Conservation (phyloP, 441 rosid genomes). For the Dalechampia spathulata region DNA sequence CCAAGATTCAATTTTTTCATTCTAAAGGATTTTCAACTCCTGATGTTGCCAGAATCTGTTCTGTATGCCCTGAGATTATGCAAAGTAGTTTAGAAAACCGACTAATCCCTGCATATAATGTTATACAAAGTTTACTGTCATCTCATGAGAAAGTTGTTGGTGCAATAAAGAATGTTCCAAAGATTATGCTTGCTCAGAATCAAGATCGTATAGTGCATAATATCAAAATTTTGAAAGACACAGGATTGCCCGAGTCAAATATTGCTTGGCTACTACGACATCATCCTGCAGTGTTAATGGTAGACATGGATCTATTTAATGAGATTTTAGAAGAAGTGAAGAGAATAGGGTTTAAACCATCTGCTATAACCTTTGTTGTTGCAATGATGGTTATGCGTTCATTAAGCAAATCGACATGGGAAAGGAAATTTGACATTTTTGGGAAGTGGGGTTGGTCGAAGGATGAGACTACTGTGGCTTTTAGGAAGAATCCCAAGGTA, state of each 20-base stretch:
- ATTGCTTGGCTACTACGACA: background rate
- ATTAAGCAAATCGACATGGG: conserved; percentile 7
- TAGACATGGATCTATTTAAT: background rate
- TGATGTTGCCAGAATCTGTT: conserved; percentile 6
- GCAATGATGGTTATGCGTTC: background rate
- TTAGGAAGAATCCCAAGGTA: conserved; percentile 19
- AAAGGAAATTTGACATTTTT: conserved; percentile 4
- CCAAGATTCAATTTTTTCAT: conserved; percentile 25
- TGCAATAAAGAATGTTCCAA: background rate
- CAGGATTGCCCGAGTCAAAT: conserved; percentile 18
- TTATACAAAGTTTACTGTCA: conserved; percentile 8
- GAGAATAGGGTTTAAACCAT: conserved; percentile 8
- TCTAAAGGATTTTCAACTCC: conserved; percentile 21
- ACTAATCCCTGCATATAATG: conserved; percentile 18
- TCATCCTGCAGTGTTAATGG: background rate
- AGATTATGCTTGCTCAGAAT: background rate
- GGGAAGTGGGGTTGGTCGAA: conserved; percentile 19
- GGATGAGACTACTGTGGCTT: conserved; percentile 8
- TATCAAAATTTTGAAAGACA: conserved; percentile 12
- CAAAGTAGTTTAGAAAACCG: conserved; percentile 15
- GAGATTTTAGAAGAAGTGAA: conserved; percentile 9
- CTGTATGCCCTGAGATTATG: conserved; percentile 9
- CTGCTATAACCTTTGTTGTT: background rate
- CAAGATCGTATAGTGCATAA: background rate
- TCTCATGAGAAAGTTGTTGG: conserved; percentile 9